These are phyloP conservation scores for Conticribra guillardii DNA, from an alignment of 108 stramenopile species.

Conservation along the genomic window DNA sequence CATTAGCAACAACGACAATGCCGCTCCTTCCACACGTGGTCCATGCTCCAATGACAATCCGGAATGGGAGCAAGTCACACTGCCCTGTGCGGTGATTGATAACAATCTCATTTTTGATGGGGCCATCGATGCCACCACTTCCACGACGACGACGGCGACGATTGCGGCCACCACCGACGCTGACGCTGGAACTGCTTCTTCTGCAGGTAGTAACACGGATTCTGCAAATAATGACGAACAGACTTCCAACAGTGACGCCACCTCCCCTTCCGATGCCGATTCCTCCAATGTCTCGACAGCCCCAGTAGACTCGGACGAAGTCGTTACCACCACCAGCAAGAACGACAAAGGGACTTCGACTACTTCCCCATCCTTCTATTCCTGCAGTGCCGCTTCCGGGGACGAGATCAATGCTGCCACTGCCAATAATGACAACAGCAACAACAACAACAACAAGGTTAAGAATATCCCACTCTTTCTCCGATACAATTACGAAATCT, in stretches of 20 bases:
- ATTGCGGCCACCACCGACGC: not conserved
- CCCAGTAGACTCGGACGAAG: conserved; percentile 4
- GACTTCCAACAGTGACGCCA: too few relatives aligned
- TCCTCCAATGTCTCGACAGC: not conserved
- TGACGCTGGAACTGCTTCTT: not conserved
- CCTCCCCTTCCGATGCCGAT: too few relatives aligned
- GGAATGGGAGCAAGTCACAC: conserved; percentile 4
- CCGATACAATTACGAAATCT: conserved; percentile 18
- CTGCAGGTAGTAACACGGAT: too few relatives aligned
- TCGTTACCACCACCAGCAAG: not conserved
- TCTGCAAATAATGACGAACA: too few relatives aligned
- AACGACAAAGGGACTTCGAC: too few relatives aligned
- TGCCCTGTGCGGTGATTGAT: conserved; percentile 6
- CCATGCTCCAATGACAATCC: conserved; percentile 24
- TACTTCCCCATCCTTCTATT: conserved; percentile 4
- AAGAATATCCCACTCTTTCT: not conserved
- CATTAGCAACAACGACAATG: not conserved
- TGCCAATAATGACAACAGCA: not conserved
- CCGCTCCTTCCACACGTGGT: not conserved
- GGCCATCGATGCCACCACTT: not conserved
- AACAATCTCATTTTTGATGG: conserved; percentile 9
- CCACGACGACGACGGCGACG: not conserved
- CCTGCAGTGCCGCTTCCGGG: not conserved
- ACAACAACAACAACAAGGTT: conserved; percentile 2
- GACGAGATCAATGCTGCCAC: not conserved